phyloP scores from a whole-genome alignment of 202 grass and related monocot genomes.

The Setaria viridis region DNA sequence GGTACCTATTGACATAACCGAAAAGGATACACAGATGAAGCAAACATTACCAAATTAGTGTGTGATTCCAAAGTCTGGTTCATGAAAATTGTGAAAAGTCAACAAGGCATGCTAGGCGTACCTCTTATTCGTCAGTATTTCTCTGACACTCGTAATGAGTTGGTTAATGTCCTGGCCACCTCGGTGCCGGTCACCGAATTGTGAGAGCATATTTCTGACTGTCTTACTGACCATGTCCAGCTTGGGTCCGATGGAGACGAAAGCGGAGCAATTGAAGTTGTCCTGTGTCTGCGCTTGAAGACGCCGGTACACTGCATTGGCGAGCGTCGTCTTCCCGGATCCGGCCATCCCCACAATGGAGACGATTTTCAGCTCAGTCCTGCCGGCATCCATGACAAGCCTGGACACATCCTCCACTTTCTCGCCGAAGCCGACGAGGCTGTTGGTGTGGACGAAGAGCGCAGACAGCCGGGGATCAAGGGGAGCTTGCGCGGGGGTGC shows the following conservation, averaged over 20 bases:
- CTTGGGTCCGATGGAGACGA: conserved; percentile 33
- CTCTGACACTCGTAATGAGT: conserved; percentile 21
- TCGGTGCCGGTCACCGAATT: background rate
- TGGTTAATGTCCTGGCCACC: conserved; percentile 32
- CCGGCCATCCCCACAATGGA: conserved; percentile 51
- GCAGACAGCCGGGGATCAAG: conserved; percentile 4
- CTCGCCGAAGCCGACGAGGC: conserved; percentile 38
- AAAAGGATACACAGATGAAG: background rate
- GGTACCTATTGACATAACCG: conserved; percentile 23
- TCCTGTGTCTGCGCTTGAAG: background rate
- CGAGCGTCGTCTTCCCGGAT: conserved; percentile 57
- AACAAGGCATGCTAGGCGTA: background rate
- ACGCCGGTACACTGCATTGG: background rate
- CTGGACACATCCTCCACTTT: conserved; percentile 27
- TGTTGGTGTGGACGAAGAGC: background rate
- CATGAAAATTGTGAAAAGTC: background rate
- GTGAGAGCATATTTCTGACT: conserved; percentile 16
- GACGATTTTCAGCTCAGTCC: background rate
- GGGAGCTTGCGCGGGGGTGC: background rate
- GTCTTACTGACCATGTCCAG: background rate
- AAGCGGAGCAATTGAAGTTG: background rate
- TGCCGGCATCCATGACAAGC: background rate
- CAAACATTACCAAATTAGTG: background rate
- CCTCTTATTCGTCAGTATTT: conserved; percentile 20
- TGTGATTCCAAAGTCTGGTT: background rate